Evolutionary conservation across 441 rosid genomes (phyloP), one percentile per base, ranked within the genome.

Genomic region (Dalechampia spathulata): DNA sequence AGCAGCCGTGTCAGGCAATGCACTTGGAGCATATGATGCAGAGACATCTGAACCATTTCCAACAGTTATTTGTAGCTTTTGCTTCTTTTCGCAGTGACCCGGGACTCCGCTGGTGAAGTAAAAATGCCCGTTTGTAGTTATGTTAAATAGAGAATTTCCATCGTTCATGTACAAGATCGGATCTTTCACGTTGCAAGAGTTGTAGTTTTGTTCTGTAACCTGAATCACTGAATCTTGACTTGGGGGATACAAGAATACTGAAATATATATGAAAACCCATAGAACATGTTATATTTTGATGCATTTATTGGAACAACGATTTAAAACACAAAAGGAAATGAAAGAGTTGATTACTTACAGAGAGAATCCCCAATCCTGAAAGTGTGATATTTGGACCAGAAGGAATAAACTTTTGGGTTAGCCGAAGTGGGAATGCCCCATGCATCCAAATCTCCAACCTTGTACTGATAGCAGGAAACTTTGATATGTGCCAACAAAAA

Each of bases 161-260:
- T 93, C 71, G 78, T 77, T 83, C 97, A 89, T 80, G 76, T 75
- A 72, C 72, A 83, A 65, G 77, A 89, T 78, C 63, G 96, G 96
- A 75, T 85, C 85, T 68, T 75, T 85, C 49, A 73, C 68, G 85
- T 89, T 86, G 81, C 99, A 92, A 47, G 70, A 58, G 57, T 70
- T 72, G 78, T 61, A 92, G 54, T 74, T 76, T 30, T 78, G 63
- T 39, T 69, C 52, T 1, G 89, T 78, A 25, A 92, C 90, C 78
- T 86, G 99, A 57, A 92, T 75, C 68, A 92, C 68, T 58, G 97
- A 92, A 62, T 92, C 97, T 76, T 92, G 87, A 68, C 99, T 92
- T 70, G 99, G 99, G 60, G 99, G 99, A 70, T 92, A 92, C 67
- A 92, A 68, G 71, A 89, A 92, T 80, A 89, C 99, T 92, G 86